These are phyloP conservation scores for Pestalotiopsis sp. DNA, from an alignment of 2,329 filamentous ascomycete species.

Conservation along the genomic window DNA sequence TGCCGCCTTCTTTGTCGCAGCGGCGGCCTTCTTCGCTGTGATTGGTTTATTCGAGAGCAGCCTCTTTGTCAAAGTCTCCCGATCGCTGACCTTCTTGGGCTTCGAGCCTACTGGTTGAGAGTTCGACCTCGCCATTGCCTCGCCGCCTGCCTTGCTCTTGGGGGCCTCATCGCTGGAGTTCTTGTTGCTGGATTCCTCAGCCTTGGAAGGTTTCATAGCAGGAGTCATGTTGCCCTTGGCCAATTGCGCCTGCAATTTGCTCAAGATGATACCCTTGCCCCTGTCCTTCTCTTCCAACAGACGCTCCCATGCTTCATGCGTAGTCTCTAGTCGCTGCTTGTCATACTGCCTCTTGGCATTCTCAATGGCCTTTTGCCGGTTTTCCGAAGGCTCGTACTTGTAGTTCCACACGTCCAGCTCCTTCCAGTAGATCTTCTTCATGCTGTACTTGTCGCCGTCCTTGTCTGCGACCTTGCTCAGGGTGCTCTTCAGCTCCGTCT, in stretches of 20 bases:
- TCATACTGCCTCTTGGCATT: conserved; percentile 63
- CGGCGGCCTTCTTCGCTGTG: conserved; percentile 34
- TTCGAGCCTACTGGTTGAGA: conserved; percentile 55
- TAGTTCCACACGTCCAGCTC: conserved; percentile 68
- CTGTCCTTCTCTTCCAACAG: conserved; percentile 61
- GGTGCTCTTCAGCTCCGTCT: conserved; percentile 55
- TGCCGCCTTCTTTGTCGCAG: conserved; percentile 38
- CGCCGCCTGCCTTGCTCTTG: conserved; percentile 38
- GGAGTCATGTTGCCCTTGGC: conserved; percentile 52
- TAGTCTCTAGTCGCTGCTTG: conserved; percentile 56
- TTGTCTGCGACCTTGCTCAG: conserved; percentile 61
- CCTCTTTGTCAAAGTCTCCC: conserved; percentile 59
- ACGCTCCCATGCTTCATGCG: conserved; percentile 63
- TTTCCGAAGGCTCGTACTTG: conserved; percentile 53
- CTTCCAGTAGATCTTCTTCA: conserved; percentile 62
- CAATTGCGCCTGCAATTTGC: conserved; percentile 62
- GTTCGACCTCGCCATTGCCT: conserved; percentile 50
- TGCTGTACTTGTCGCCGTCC: conserved; percentile 52
- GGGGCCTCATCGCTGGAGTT: conserved; percentile 39
- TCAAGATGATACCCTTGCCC: conserved; percentile 62
- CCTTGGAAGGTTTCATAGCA: conserved; percentile 42
- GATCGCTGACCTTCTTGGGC: conserved; percentile 58
- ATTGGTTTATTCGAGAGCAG: conserved; percentile 43
- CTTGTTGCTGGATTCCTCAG: conserved; percentile 48
- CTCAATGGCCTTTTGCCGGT: conserved; percentile 63